Percentiles rank a stretch among this genome's conserved stretches.
Conservation (phyloP, 2,329 filamentous ascomycete species). For the Pestalotiopsis sp. region DNA sequence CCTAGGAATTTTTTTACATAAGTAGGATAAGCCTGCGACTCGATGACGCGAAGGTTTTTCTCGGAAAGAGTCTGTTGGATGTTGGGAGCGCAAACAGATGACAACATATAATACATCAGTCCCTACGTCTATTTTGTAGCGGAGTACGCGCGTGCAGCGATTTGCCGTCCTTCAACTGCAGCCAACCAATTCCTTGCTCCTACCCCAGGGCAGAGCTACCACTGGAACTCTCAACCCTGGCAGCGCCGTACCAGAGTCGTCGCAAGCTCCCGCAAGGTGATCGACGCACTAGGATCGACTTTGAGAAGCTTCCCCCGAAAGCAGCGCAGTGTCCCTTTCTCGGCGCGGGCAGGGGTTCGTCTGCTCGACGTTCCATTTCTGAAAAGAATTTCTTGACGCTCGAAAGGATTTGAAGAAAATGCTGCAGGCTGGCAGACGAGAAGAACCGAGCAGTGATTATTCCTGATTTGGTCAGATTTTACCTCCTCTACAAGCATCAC, state of each 20-base stretch:
- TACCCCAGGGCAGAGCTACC: background rate
- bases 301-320: background rate
- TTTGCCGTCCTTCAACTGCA: background rate
- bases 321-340: background rate
- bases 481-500: background rate
- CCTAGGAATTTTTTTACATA: background rate
- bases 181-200: background rate
- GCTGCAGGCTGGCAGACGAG: background rate
- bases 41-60: background rate
- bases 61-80: background rate
- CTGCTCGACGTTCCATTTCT: background rate
- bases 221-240: background rate
- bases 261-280: conserved; percentile 3
- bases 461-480: background rate
- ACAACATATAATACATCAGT: background rate
- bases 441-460: background rate
- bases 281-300: conserved; percentile 7
- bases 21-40: background rate
- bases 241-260: background rate
- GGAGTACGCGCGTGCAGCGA: background rate
- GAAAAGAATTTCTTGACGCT: background rate
- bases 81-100: background rate
- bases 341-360: background rate
- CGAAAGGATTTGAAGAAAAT: background rate
- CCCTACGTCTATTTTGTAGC: background rate